Evolutionary conservation across 257 asterid genomes (phyloP), one percentile per base, ranked within the genome.

Genomic region (Solanum dulcamara): DNA sequence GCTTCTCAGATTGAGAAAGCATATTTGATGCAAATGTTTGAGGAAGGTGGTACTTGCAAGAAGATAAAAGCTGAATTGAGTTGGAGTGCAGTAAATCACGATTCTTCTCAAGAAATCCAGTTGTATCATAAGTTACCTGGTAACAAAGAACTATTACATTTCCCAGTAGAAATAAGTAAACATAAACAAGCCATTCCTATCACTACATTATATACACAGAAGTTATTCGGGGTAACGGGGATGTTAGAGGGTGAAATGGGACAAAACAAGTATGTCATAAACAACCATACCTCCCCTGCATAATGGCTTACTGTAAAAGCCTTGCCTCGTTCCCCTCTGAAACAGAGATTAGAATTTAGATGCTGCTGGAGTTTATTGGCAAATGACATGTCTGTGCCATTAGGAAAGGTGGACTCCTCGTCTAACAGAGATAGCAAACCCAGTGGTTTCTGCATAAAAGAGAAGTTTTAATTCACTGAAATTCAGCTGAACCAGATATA

Each of bases 401-500:
- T 97, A 42, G 99, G 99, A 88, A 97, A 97, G 85, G 96, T 97
- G 77, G 98, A 95, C 86, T 97, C 98, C 91, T 97, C 99, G 85
- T 97, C 98, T 84, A 97, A 92, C 94, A 97, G 88, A 84, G 99
- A 95, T 87, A 91, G 90, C 83, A 97, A 90, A 18, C 99, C 99
- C 86, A 95, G 86, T 53, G 98, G 98, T 89, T 95, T 97, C 99
- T 97, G 97, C 93, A 90, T 11, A 85, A 82, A 70, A 84, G 79
- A 87, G 40, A 86, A 89, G 51, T 66, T 80, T 81, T 33, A 32
- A 75, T 32, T 28, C 5, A 44, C 66, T 66, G 30, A 68, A 68
- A 48, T 20, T 68, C 79, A 35, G 79, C 48, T 35, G 17, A 10
- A 87, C 10, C 24, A 59, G 38, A 68, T 68, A 68, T 17, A 79